Conservation (phyloP, 2,329 filamentous ascomycete species). For the Zasmidium angulare region DNA sequence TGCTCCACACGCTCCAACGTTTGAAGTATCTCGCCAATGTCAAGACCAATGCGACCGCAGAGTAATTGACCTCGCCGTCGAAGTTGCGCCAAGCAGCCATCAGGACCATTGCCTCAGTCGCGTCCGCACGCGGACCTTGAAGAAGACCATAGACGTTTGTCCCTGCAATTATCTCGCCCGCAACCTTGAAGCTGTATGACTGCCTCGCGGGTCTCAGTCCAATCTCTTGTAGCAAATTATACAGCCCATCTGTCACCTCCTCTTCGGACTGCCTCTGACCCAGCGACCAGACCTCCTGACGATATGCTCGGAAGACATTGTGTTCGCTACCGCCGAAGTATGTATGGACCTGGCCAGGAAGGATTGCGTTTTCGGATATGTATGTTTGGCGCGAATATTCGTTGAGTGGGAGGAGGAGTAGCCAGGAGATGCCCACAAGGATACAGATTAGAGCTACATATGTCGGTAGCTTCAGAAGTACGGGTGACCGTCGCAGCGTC, state of each 20-base stretch:
- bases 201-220: slow-evolving; percentile 87
- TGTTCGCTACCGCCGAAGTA: slow-evolving; percentile 97
- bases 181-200: slow-evolving; percentile 79
- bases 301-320: slow-evolving; percentile 87
- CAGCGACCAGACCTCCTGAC: slow-evolving; percentile 73
- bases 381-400: slow-evolving; percentile 91
- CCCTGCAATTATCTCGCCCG: slow-evolving; percentile 70
- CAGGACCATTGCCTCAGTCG: slow-evolving; percentile 93
- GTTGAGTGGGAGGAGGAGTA: slow-evolving; percentile 84
- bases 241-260: slow-evolving; percentile 55
- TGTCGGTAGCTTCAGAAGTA: slow-evolving; percentile 78
- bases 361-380: slow-evolving; percentile 93
- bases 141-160: slow-evolving; percentile 94
- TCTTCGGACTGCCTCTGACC: slow-evolving; percentile 42
- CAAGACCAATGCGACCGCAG: slow-evolving; percentile 81
- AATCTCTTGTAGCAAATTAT: slow-evolving; percentile 70
- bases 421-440: slow-evolving; percentile 81
- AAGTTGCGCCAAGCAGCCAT: slow-evolving; percentile 87
- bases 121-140: slow-evolving; percentile 90
- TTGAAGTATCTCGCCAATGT: slow-evolving; percentile 94
- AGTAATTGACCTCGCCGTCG: slow-evolving; percentile 74
- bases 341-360: slow-evolving; percentile 95
- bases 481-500: slow-evolving; percentile 74
- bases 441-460: slow-evolving; percentile 86
- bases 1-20: slow-evolving; percentile 97